These are phyloP conservation scores for Sarocladiaceae sp. DNA, from an alignment of 2,329 filamentous ascomycete species.

Conservation along the genomic window DNA sequence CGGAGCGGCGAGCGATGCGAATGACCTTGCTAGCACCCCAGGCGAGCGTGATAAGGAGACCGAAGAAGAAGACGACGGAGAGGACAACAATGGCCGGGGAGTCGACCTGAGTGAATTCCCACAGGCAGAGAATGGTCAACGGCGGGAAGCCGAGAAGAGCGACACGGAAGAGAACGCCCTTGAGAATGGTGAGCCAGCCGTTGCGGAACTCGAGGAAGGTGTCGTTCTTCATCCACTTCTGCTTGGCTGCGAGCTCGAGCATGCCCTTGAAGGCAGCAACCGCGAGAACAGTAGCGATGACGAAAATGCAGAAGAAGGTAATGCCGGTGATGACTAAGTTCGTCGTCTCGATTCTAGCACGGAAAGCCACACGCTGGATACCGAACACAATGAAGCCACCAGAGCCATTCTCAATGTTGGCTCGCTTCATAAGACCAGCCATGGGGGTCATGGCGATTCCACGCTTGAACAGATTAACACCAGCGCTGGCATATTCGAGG, in stretches of 20 bases:
- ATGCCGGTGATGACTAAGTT: constrained; percentile 93
- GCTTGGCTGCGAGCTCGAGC: constrained; percentile 71
- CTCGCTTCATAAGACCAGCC: constrained; percentile 46
- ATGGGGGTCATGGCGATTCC: constrained; percentile 47
- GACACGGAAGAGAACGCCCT: constrained; percentile 89
- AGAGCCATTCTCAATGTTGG: constrained; percentile 47
- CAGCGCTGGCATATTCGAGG: constrained; percentile 31
- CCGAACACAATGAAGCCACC: constrained; percentile 66
- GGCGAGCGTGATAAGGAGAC: constrained; percentile 69
- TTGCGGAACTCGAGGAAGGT: constrained; percentile 93
- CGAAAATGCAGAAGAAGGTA: constrained; percentile 82
- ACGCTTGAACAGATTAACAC: constrained; percentile 48
- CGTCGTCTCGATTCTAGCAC: constrained; percentile 76
- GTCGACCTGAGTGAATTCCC: constrained; percentile 86
- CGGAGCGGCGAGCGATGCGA: constrained; percentile 80
- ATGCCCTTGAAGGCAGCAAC: constrained; percentile 77
- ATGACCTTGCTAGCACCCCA: constrained; percentile 93
- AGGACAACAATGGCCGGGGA: constrained; percentile 83
- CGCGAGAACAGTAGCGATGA: constrained; percentile 66
- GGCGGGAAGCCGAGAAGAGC: constrained; percentile 89
- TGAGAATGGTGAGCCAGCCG: constrained; percentile 87
- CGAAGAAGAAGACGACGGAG: constrained; percentile 83
- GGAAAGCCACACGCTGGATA: constrained; percentile 86
- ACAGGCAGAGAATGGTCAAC: constrained; percentile 84
- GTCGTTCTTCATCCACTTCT: constrained; percentile 74